These are phyloP conservation scores for Barbarea vulgaris DNA, from an alignment of 345 rosid species.

Conservation along the genomic window DNA sequence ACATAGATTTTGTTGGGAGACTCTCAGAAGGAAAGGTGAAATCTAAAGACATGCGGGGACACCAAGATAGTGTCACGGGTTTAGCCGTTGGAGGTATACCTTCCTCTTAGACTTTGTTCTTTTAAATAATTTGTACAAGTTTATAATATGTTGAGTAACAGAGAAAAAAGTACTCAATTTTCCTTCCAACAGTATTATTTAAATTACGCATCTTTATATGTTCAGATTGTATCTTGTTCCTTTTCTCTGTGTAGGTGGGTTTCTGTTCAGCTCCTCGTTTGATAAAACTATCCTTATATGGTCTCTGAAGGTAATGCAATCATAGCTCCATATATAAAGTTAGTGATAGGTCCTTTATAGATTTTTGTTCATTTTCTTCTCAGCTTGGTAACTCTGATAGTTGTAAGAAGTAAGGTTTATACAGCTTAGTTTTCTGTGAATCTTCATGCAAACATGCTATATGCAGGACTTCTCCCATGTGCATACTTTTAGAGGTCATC, in stretches of 20 bases:
- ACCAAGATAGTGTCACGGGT: conserved; percentile 76
- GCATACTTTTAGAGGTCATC: conserved; percentile 84
- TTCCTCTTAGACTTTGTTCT: background rate
- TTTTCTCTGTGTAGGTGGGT: conserved; percentile 63
- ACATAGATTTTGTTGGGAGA: conserved; percentile 49
- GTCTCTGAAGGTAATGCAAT: conserved; percentile 75
- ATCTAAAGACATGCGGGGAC: conserved; percentile 64
- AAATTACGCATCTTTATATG: background rate
- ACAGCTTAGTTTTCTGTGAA: conserved; percentile 3
- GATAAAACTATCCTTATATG: conserved; percentile 80
- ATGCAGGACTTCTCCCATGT: conserved; percentile 82
- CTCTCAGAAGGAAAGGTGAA: conserved; percentile 54
- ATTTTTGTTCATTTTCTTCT: conserved; percentile 11
- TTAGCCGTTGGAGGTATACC: conserved; percentile 80
- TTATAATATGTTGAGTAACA: background rate
- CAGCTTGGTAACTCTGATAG: conserved; percentile 10
- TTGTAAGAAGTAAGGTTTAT: conserved; percentile 10
- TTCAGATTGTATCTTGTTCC: conserved; percentile 26
- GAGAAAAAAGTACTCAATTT: background rate
- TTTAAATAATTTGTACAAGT: background rate
- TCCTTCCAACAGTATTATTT: conserved; percentile 1
- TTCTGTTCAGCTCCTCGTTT: conserved; percentile 80
- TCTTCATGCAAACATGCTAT: conserved; percentile 14
- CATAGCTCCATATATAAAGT: background rate
- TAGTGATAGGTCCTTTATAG: background rate